These are phyloP conservation scores for Thalassiosira ordinaria DNA, from an alignment of 352 stramenopile genomes.

Conservation along the genomic window DNA sequence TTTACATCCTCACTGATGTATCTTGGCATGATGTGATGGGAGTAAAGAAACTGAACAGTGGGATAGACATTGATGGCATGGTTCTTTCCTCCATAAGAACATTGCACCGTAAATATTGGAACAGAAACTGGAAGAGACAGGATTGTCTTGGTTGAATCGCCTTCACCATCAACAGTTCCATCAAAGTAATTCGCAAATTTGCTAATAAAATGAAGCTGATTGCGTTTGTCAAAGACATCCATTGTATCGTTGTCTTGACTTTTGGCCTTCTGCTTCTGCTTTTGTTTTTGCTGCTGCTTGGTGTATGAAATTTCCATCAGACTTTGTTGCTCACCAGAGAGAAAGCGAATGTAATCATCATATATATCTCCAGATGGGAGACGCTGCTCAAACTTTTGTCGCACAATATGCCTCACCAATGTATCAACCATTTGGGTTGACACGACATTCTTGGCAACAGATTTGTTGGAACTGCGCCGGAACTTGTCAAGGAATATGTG, in stretches of 20 bases:
- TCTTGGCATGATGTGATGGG: constrained; percentile 62
- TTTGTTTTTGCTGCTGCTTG: constrained; percentile 77
- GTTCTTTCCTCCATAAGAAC: constrained; percentile 43
- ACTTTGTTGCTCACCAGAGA: constrained; percentile 70
- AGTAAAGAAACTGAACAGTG: constrained; percentile 72
- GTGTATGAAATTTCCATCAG: constrained; percentile 76
- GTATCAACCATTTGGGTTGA: constrained; percentile 50
- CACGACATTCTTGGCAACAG: constrained; percentile 41
- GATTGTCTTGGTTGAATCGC: constrained; percentile 50
- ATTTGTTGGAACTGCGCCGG: constrained; percentile 50
- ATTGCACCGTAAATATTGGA: constrained; percentile 66
- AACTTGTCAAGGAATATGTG: constrained; percentile 72
- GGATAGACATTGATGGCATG: constrained; percentile 69
- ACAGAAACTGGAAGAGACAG: constrained; percentile 61
- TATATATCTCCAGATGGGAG: constrained; percentile 59
- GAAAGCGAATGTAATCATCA: constrained; percentile 67
- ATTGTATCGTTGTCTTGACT: constrained; percentile 73
- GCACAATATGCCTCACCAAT: constrained; percentile 59
- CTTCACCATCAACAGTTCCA: constrained; percentile 29
- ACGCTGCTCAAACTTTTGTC: constrained; percentile 69
- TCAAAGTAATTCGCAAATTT: constrained; percentile 58
- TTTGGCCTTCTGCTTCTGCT: constrained; percentile 73
- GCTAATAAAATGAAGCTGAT: constrained; percentile 46
- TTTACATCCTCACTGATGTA: constrained; percentile 66
- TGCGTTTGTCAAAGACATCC: constrained; percentile 64